Evolutionary conservation across 495 filamentous ascomycete species (phyloP).

Genomic region (Oleoguttula mirabilis): DNA sequence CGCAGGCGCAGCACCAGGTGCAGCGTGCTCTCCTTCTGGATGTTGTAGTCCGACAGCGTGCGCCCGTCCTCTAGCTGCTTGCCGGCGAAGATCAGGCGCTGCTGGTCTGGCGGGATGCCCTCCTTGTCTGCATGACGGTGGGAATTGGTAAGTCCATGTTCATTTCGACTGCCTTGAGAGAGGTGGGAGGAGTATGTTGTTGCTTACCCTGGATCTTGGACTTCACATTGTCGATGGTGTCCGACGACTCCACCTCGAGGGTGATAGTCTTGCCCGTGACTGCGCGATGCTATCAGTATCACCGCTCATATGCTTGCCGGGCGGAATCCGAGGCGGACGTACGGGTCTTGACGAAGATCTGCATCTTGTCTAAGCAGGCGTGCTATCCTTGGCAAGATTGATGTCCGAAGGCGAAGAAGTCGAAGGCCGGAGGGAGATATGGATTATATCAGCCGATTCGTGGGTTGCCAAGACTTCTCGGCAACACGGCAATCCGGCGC

Average conservation of each 20-base stretch:
- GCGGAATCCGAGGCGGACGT: background rate
- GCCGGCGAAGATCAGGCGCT: constrained; percentile 99
- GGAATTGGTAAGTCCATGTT: constrained; percentile 1
- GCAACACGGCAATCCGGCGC: too few relatives aligned
- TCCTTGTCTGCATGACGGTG: constrained; percentile 67
- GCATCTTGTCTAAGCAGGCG: constrained; percentile 63
- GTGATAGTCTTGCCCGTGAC: constrained; percentile 99
- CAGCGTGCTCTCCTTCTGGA: constrained; percentile 99
- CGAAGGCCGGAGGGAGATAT: too few relatives aligned
- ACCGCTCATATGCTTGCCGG: background rate
- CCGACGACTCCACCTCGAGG: constrained; percentile 99
- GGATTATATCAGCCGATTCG: too few relatives aligned
- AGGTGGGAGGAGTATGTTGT: constrained; percentile 1
- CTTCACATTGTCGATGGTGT: constrained; percentile 99
- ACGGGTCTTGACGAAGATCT: constrained; percentile 99
- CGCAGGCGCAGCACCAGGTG: constrained; percentile 97
- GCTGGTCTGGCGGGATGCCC: constrained; percentile 99
- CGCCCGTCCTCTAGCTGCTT: constrained; percentile 99
- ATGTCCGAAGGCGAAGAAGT: background rate
- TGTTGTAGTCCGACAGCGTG: constrained; percentile 99
- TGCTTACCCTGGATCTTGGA: constrained; percentile 68
- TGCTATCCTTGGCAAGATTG: constrained; percentile 4
- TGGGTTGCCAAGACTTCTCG: background rate
- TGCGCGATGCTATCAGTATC: constrained; percentile 1
- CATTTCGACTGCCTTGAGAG: too few relatives aligned